phyloP scores from a whole-genome alignment of 306 rosid species.

The Fragaria nilgerrensis region DNA sequence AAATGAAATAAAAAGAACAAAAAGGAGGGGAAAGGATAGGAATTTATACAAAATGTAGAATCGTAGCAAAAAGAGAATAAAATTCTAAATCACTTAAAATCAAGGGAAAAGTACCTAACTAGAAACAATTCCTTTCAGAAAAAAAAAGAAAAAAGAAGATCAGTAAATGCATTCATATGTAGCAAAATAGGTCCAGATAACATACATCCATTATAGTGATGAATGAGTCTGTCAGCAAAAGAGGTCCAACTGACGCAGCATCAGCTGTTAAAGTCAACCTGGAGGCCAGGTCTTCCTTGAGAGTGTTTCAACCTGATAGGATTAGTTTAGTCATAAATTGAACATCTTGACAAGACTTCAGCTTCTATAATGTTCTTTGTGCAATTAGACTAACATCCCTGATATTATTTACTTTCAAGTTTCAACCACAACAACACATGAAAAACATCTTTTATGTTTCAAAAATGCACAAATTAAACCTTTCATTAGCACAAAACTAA shows the following conservation, averaged over 20 bases:
- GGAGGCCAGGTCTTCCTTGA: slow-evolving; percentile 91
- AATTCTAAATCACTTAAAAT: slow-evolving; percentile 9
- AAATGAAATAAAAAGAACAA: background rate
- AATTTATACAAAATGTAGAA: background rate
- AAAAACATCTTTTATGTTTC: no score
- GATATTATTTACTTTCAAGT: background rate
- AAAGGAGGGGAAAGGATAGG: background rate
- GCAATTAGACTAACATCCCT: background rate
- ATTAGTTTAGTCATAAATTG: slow-evolving; percentile 2
- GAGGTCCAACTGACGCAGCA: slow-evolving; percentile 81
- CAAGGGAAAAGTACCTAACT: slow-evolving; percentile 5
- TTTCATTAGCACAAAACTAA: no score
- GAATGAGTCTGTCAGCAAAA: slow-evolving; percentile 77
- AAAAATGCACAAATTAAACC: no score
- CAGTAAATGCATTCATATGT: slow-evolving; percentile 9
- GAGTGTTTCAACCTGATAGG: slow-evolving; percentile 85
- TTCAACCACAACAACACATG: no score
- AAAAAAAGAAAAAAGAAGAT: background rate
- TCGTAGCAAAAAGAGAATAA: background rate
- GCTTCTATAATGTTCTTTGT: background rate
- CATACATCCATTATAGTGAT: slow-evolving; percentile 97
- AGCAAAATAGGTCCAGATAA: slow-evolving; percentile 28
- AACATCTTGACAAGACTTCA: background rate
- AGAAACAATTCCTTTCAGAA: background rate
- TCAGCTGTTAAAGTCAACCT: slow-evolving; percentile 88